These are phyloP conservation scores for Atalantia buxifolia DNA, from an alignment of 345 rosid genomes.

Conservation along the genomic window DNA sequence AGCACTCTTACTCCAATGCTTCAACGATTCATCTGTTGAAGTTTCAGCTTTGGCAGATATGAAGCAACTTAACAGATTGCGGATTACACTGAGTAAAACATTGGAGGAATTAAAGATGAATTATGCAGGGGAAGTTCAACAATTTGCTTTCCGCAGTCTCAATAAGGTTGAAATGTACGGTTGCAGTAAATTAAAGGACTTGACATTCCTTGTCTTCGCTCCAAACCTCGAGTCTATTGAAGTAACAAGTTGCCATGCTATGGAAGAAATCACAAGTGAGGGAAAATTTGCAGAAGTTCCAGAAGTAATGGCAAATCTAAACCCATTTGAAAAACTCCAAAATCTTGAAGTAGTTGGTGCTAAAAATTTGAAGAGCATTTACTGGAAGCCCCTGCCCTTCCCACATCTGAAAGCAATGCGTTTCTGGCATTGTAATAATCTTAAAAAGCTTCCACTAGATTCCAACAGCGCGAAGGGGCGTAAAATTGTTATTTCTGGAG, in stretches of 20 bases:
- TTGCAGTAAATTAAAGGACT: background rate
- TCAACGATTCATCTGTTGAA: background rate
- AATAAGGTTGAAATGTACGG: background rate
- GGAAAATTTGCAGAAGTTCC: background rate
- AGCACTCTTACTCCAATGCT: background rate
- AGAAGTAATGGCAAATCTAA: background rate
- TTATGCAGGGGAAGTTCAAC: background rate
- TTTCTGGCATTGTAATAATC: too few relatives aligned
- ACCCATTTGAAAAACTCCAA: background rate
- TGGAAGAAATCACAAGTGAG: too few relatives aligned
- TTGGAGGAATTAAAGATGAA: background rate
- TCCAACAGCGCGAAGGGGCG: too few relatives aligned
- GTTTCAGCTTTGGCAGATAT: background rate
- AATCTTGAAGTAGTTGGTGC: background rate
- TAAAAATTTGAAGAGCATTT: slow-evolving; percentile 13
- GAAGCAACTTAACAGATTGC: background rate
- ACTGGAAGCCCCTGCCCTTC: background rate
- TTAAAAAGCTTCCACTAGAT: too few relatives aligned
- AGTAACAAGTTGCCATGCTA: background rate
- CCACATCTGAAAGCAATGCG: background rate
- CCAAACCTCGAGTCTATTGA: background rate
- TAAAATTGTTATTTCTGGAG: too few relatives aligned
- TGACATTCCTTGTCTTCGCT: too few relatives aligned
- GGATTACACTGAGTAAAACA: accelerated
- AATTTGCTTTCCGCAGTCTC: background rate